Base-by-base conservation (phyloP, 164 flowering plant species). In the Vitis labrusca region DNA sequence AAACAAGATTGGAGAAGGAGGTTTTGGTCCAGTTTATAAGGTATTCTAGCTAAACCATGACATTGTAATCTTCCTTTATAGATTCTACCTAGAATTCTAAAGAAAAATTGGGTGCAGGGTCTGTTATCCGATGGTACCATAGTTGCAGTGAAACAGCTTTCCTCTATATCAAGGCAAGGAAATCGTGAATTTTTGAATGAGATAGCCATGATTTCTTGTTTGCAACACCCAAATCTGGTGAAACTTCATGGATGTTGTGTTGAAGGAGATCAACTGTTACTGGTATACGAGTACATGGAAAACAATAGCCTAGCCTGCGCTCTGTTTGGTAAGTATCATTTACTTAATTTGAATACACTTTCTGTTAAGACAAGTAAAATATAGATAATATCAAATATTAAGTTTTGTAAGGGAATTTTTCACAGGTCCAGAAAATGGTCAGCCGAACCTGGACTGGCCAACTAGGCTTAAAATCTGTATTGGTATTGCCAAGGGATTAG, bases 1-100 rank as follows among this genome's bases (percentile, higher is more conserved):
- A 52, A 86, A 88, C 68, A 88, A 88, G 75, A 79, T 88, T 37
- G 92, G 92, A 23, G 89, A 88, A 84, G 92, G 92, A 61, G 92
- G 92, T 44, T 88, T 88, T 66, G 92, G 92, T 48, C 81, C 87
- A 51, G 90, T 86, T 32, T 88, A 73, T 76, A 88, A 82, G 92
- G 92, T 88, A 72, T 50, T 63, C 15, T 53, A n/a, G 63, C 61
- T 64, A 50, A 56, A n/a, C 37, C 74, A 14, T 63, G 67, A 29
- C 52, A 14, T 5, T 44, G 3, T 7, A 10, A 53, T 50, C 5
- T 13, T 49, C 37, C 8, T 50, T 1, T 47, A 32, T 72, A 1
- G 12, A 59, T 30, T 61, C 51, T 6, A 44, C 13, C 23, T 15
- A 37, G 23, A 27, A 44, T 63, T 59, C 48, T 27, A 66, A 54